Base-by-base conservation (phyloP, 768 basidiomycete species). In the Leccinum disarticulatum region DNA sequence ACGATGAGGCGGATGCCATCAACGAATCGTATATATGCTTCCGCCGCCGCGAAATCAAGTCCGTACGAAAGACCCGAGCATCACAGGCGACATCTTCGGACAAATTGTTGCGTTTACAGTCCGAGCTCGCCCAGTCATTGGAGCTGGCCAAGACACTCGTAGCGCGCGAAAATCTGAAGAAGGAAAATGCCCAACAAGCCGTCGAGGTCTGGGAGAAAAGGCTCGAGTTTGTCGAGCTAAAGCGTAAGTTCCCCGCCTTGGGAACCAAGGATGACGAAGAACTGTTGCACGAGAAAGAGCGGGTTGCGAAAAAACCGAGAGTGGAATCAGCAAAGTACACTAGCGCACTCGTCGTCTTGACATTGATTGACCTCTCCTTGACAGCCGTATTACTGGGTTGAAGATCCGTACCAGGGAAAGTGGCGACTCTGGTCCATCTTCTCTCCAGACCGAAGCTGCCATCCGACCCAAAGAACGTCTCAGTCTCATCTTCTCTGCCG, bases 21-120 rank as follows among this genome's bases (percentile, higher is more conserved):
- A 93, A 92, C 57, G 95, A 96, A 67, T 95, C 96, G 0, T 98
- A 98, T 63, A 90, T 98, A 49, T 99, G 97, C 75, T 99, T 99
- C 82, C 86, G 97, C 38, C 83, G 95, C 61, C 88, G 95, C 56
- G 96, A 98, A 72, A 88, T 90, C 74, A 98, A 98, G 72, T 87
- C 92, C 4, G 84, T 93, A 49, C 87, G 97, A 62, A 98, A 98
- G 77, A 98, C 96, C 9, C 87, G 96, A 8, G 88, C 94, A 14
- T 90, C 90, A 1, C 95, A 98, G 68, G 87, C 87, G 10, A 89
- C 90, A 1, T 93, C 88, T 17, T 88, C 94, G 14, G 96, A 98
- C 67, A 92, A 93, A 65, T 83, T 99, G 64, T 74, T 86, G 5
- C 90, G 93, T 19, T 77, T 98, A 15, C 87, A 92, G 63, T 71